Percentiles rank a stretch among this genome's conserved stretches.
Evolutionary conservation across 371 early-diverging fungal species (phyloP).

Genomic region (Rhizopus stolonifer): DNA sequence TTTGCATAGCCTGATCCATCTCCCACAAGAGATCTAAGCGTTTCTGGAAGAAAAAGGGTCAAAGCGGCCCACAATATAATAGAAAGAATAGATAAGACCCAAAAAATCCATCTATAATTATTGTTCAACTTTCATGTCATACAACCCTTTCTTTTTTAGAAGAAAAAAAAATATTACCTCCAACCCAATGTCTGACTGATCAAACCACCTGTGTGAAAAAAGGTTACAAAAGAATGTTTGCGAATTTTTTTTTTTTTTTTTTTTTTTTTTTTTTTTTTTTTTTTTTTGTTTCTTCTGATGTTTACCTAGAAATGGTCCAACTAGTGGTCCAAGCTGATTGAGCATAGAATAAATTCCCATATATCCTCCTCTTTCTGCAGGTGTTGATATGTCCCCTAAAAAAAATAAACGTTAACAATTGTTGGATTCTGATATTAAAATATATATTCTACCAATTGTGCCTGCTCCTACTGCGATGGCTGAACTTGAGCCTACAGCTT

Average conservation of each 20-base stretch:
- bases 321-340: conserved; percentile 28
- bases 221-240: neutral
- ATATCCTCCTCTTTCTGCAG: conserved; percentile 51
- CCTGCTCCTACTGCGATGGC: conserved; percentile 53
- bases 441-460: conserved; percentile 14
- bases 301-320: conserved; percentile 53
- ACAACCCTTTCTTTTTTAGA: neutral
- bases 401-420: neutral
- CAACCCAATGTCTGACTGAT: conserved; percentile 7
- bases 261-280: no score
- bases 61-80: conserved; percentile 31
- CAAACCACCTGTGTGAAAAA: conserved; percentile 4
- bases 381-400: conserved; percentile 6
- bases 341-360: conserved; percentile 59
- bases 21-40: conserved; percentile 50
- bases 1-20: conserved; percentile 44
- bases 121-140: no score
- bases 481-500: conserved; percentile 59
- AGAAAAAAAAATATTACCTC: conserved; percentile 8
- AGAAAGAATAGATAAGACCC: conserved; percentile 27
- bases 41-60: conserved; percentile 34
- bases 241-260: no score
- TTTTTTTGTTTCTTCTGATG: no score
- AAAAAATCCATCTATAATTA: conserved; percentile 33
- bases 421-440: conserved; percentile 8